Base-by-base conservation (phyloP, 2,329 filamentous ascomycete species). In the Aspergillus pseudotamarii region DNA sequence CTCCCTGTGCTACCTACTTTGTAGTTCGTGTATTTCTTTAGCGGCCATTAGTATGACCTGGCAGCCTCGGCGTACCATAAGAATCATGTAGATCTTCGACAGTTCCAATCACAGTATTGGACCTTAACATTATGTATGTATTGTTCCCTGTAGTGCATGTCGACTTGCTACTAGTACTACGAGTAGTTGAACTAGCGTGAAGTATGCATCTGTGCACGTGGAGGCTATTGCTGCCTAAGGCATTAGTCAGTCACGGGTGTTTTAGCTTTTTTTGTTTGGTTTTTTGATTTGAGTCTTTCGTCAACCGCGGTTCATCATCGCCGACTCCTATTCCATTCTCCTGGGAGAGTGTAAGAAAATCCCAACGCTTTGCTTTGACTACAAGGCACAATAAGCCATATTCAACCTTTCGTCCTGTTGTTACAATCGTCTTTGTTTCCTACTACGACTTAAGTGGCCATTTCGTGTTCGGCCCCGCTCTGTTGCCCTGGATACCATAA, bases 401-500 rank as follows among this genome's bases (percentile, higher is more conserved):
- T 48, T 28, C 12, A 14, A 26, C 23, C 23, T 14, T 48, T 48
- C 6, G 11, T 46, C 12, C 6, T 23, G n/a, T 23, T 46, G 43
- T 12, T 21, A 46, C 10, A 23, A 23, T 45, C 10, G 12, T 10
- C 46, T 28, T 51, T 28, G 28, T n/a, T 53, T 26, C 38, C 36
- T 60, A n/a, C 28, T 9, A 53, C 19, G 21, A 38, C 58, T 53
- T 23, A 21, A 19, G 16, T 50, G 26, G 23, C 23, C 41, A 38
- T 26, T 11, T 57, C 38, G 41, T 23, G 32, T 58, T 43, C 57
- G 53, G 68, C 66, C 67, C 72, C 69, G 64, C 68, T 57, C 60
- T 72, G 77, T 79, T 79, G 76, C 76, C 76, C 69, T 73, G 76
- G 74, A 75, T 78, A 79, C 77, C 67, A 67, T 57, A 41, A 61